Evolutionary conservation across 768 basidiomycete genomes (phyloP), one percentile per base, ranked within the genome.

Genomic region (Podaxis rugospora): DNA sequence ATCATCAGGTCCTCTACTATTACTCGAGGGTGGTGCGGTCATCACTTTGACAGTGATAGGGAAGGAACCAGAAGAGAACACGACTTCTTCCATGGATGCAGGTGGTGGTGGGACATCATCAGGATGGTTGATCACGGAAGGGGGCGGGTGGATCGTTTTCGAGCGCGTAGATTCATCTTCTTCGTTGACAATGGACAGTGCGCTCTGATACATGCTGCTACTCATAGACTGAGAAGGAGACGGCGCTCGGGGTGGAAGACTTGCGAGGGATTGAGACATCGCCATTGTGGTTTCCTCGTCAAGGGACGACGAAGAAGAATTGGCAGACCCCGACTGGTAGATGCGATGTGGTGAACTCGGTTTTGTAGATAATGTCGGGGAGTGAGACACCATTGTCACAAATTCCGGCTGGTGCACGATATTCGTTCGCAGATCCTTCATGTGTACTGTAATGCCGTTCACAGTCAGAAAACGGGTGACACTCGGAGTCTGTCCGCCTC

Each of bases 121-220:
- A 25, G 28, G 36, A 9, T 27, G 11, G 36, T 49, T 23, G 16
- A 9, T 5, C 25, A 11, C 32, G n/a, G 44, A 5, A 25, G 44
- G 23, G 21, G 32, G 32, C 18, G 27, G 42, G 32, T 14, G 53
- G n/a, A 13, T 16, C n/a, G 32, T 32, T 42, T 32, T 14, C 5
- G 58, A 59, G 21, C 10, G 25, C 32, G 37, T n/a, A 40, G 13
- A 9, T 36, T 51, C 57, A 13, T 40, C 25, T 39, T 39, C 51
- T 18, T 55, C 59, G 39, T 52, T 42, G 36, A 59, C 46, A 18
- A 51, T 44, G 7, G 63, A 57, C 14, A 66, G 42, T 11, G 63
- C 88, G 65, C 91, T 93, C 65, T 89, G 82, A 69, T 93, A 94
- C 80, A 93, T 83, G 72, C 87, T 92, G 65, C 83, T 84, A 4